These are phyloP conservation scores for Trametes villosa DNA, from an alignment of 768 basidiomycete genomes.

Conservation along the genomic window DNA sequence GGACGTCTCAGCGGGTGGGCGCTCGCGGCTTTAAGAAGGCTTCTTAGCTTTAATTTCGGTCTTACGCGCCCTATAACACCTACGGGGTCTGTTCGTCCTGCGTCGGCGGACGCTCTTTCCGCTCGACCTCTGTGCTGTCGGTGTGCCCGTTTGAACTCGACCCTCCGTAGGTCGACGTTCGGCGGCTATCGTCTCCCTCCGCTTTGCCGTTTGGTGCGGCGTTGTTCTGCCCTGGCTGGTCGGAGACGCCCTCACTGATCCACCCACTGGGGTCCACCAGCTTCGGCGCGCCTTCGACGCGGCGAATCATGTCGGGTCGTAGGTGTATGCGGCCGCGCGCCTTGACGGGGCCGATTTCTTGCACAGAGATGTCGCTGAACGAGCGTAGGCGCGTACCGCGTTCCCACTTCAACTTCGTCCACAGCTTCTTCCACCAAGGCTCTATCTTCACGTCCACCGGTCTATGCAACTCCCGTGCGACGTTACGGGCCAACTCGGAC, in stretches of 20 bases:
- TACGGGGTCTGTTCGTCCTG: slow-evolving; percentile 8
- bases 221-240: slow-evolving; percentile 30
- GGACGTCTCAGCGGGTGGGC: slow-evolving; percentile 10
- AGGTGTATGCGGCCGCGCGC: slow-evolving; percentile 35
- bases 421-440: slow-evolving; percentile 29
- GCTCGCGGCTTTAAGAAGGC: slow-evolving; percentile 14
- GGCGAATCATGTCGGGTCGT: slow-evolving; percentile 75
- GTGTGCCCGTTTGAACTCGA: slow-evolving; percentile 11
- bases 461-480: slow-evolving; percentile 14
- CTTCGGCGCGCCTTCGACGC: slow-evolving; percentile 70
- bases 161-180: slow-evolving; percentile 27
- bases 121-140: slow-evolving; percentile 8
- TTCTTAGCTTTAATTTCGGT: slow-evolving; percentile 25
- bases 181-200: slow-evolving; percentile 6
- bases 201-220: slow-evolving; percentile 12
- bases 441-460: slow-evolving; percentile 29
- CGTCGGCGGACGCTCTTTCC: background rate
- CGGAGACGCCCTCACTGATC: slow-evolving; percentile 53
- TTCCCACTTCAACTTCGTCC: slow-evolving; percentile 6
- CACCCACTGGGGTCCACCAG: slow-evolving; percentile 76
- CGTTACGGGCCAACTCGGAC: slow-evolving; percentile 40
- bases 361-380: slow-evolving; percentile 15
- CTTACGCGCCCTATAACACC: slow-evolving; percentile 1
- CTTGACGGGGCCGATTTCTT: slow-evolving; percentile 12
- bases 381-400: slow-evolving; percentile 14